Percentiles rank a stretch among this genome's conserved stretches.
These are phyloP conservation scores for Apiospora pterosperma DNA, from an alignment of 2,329 filamentous ascomycete species.

Conservation along the genomic window DNA sequence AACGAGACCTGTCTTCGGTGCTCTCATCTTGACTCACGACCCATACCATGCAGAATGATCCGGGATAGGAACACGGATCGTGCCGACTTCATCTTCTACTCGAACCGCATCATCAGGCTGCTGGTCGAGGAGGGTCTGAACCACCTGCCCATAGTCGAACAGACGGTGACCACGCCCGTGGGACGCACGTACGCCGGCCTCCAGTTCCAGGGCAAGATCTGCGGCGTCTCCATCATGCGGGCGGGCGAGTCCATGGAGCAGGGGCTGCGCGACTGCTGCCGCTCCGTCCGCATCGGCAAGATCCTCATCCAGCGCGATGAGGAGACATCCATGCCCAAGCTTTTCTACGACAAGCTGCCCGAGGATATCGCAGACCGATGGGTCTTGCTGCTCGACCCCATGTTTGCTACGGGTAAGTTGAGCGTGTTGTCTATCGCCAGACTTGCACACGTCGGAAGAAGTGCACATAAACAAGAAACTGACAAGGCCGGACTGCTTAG, in stretches of 20 bases:
- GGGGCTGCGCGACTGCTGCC: constrained; percentile 91
- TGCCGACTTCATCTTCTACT: constrained; percentile 99
- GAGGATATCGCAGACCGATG: constrained; percentile 89
- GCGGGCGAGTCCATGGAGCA: constrained; percentile 99
- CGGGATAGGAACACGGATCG: constrained; percentile 85
- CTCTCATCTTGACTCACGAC: background rate
- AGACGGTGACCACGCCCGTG: constrained; percentile 86
- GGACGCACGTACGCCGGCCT: constrained; percentile 86
- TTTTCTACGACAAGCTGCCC: constrained; percentile 97
- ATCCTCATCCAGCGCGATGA: constrained; percentile 97
- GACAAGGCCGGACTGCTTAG: constrained; percentile 38
- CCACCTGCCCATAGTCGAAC: constrained; percentile 87
- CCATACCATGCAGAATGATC: constrained; percentile 70
- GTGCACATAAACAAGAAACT: background rate
- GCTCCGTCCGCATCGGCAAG: constrained; percentile 97
- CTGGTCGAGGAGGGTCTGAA: constrained; percentile 97
- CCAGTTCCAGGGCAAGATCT: constrained; percentile 96
- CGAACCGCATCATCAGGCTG: constrained; percentile 94
- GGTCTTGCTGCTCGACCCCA: constrained; percentile 94
- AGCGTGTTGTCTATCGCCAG: constrained; percentile 2
- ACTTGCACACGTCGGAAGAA: background rate
- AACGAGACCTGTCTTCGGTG: background rate
- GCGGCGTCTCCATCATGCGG: constrained; percentile 96
- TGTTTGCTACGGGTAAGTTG: constrained; percentile 87
- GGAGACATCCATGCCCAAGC: constrained; percentile 84